A percentile compares a stretch with the other conserved stretches of the same genome.
phyloP scores from a whole-genome alignment of 805 yeast species.

The Yamadazyma scolyti region DNA sequence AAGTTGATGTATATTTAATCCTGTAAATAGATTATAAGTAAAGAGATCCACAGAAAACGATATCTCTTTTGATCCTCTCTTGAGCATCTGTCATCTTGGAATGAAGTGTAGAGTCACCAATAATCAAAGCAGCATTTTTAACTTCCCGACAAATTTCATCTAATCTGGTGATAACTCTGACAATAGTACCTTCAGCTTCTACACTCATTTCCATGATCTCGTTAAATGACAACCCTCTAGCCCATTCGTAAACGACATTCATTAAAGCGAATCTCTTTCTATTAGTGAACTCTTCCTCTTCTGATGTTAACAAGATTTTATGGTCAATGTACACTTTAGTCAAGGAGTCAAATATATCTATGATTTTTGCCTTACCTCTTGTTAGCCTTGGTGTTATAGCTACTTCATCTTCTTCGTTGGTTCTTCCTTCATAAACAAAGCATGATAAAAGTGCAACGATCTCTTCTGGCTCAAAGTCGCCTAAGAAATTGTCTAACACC shows the following conservation, averaged over 20 bases:
- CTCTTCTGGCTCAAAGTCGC: slow-evolving; percentile 92
- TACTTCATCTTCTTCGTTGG: slow-evolving; percentile 60
- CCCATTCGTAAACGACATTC: slow-evolving; percentile 98
- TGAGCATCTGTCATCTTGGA: slow-evolving; percentile 89
- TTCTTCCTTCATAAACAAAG: slow-evolving; percentile 87
- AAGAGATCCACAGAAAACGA: slow-evolving; percentile 93
- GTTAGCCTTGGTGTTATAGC: slow-evolving; percentile 77
- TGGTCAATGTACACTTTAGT: slow-evolving; percentile 58
- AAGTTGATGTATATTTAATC: slow-evolving; percentile 1
- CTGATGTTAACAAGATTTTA: slow-evolving; percentile 74
- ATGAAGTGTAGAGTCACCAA: slow-evolving; percentile 90
- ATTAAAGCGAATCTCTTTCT: slow-evolving; percentile 84
- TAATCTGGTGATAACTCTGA: slow-evolving; percentile 87
- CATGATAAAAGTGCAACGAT: slow-evolving; percentile 92
- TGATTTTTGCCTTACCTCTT: slow-evolving; percentile 60
- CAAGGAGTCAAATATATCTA: slow-evolving; percentile 64
- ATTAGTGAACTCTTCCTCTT: slow-evolving; percentile 81
- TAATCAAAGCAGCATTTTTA: slow-evolving; percentile 86
- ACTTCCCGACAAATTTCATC: slow-evolving; percentile 96
- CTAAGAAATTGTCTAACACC: slow-evolving; percentile 85
- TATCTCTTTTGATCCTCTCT: slow-evolving; percentile 92
- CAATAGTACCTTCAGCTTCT: slow-evolving; percentile 95
- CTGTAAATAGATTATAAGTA: slow-evolving; percentile 52
- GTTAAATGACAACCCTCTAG: slow-evolving; percentile 84
- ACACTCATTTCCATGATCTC: slow-evolving; percentile 86